Percentiles rank a stretch among this genome's conserved stretches.
phyloP scores from a whole-genome alignment of 805 yeast genomes.

The Lipomyces chichibuensis region DNA sequence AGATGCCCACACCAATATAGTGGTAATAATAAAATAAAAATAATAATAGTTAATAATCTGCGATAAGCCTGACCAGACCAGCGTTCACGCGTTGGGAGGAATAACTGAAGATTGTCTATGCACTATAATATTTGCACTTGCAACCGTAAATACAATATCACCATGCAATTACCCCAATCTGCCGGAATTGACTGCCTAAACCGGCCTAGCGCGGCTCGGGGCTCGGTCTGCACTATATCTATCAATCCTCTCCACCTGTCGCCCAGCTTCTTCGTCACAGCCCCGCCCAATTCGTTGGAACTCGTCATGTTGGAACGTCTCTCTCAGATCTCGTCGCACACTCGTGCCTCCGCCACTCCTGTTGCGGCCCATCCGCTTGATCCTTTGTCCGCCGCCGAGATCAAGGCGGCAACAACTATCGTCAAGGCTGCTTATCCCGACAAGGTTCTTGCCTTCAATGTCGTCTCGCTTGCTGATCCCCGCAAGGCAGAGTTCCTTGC shows the following conservation, averaged over 20 bases:
- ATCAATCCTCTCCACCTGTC: background rate
- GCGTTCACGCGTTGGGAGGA: background rate
- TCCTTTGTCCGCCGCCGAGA: slow-evolving; percentile 68
- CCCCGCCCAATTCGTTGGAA: background rate
- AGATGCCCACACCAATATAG: too few relatives aligned
- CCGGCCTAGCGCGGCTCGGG: background rate
- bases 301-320: slow-evolving; percentile 31
- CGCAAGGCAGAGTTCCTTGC: slow-evolving; percentile 61
- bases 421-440: slow-evolving; percentile 54
- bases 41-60: background rate
- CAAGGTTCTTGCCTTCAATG: slow-evolving; percentile 59
- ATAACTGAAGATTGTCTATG: background rate
- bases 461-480: slow-evolving; percentile 73
- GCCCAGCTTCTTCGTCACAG: background rate
- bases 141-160: background rate
- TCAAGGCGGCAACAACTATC: slow-evolving; percentile 58
- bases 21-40: too few relatives aligned
- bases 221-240: background rate
- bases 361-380: slow-evolving; percentile 45
- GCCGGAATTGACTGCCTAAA: slow-evolving; percentile 5
- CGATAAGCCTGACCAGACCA: background rate
- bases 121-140: background rate
- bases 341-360: slow-evolving; percentile 24
- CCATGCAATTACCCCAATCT: background rate
- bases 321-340: slow-evolving; percentile 33